Conservation (phyloP, 225 moss, liverwort and hornwort genomes). For the Rhytidiadelphus loreus region DNA sequence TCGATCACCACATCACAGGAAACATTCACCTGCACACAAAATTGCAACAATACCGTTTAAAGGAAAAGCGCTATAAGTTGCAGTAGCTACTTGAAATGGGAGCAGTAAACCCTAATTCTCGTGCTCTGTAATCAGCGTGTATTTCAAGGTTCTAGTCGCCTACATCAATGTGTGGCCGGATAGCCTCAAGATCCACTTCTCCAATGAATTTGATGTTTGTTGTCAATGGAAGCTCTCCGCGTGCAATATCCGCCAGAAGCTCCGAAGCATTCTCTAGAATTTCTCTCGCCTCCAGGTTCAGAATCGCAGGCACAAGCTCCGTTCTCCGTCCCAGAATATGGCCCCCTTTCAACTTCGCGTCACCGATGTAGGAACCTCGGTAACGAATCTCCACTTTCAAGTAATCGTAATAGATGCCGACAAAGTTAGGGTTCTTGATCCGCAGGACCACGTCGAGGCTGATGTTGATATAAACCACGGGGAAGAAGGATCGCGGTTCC, state of each 20-base stretch:
- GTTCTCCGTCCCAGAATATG: constrained; percentile 31
- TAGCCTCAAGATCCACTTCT: constrained; percentile 37
- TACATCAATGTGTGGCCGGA: constrained; percentile 60
- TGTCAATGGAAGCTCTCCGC: constrained; percentile 53
- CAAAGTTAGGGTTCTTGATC: constrained; percentile 63
- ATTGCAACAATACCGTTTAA: not conserved
- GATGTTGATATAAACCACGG: constrained; percentile 59
- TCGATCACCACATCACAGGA: constrained; percentile 58
- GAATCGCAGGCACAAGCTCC: constrained; percentile 43
- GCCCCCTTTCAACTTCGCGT: constrained; percentile 39
- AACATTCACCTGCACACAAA: constrained; percentile 48
- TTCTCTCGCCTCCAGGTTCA: constrained; percentile 55
- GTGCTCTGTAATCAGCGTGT: not conserved
- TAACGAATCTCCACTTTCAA: constrained; percentile 54
- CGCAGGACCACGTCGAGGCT: constrained; percentile 46
- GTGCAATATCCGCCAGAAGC: constrained; percentile 48
- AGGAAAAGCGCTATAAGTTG: not conserved
- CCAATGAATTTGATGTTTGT: constrained; percentile 53
- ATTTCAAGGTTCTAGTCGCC: not conserved
- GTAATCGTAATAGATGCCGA: constrained; percentile 56
- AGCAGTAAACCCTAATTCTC: not conserved
- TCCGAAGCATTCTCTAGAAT: constrained; percentile 59
- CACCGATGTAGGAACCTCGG: constrained; percentile 59
- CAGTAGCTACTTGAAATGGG: not conserved
- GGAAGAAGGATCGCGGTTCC: constrained; percentile 46